phyloP scores from a whole-genome alignment of 176 grass and related monocot genomes.

The Pontederia crassipes region DNA sequence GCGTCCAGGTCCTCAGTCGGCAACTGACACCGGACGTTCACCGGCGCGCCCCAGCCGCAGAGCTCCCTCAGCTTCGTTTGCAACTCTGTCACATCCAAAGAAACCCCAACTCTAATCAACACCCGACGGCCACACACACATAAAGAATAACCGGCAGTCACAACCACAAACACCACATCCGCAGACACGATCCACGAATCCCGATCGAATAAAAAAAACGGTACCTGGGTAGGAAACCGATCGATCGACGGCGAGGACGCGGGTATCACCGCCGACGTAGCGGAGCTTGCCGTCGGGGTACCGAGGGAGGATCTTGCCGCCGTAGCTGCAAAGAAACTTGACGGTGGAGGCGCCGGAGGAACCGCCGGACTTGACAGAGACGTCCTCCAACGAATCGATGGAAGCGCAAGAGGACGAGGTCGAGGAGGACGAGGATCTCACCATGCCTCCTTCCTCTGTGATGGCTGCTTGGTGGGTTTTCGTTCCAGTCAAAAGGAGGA shows the following conservation, averaged over 20 bases:
- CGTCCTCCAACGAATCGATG: not conserved
- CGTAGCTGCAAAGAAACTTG: constrained; percentile 87
- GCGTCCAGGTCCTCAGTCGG: constrained; percentile 83
- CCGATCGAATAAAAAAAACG: not conserved
- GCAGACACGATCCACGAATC: not conserved
- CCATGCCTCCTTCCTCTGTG: not conserved
- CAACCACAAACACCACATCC: too few species aligned
- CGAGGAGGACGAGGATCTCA: not conserved
- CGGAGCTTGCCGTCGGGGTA: constrained; percentile 54
- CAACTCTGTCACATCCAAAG: constrained; percentile 31
- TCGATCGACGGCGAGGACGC: constrained; percentile 50
- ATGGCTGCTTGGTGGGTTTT: not conserved
- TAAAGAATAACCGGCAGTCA: not conserved
- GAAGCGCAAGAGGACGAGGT: not conserved
- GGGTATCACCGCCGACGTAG: constrained; percentile 66
- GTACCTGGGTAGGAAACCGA: constrained; percentile 44
- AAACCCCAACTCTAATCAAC: not conserved
- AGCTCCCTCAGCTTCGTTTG: constrained; percentile 50
- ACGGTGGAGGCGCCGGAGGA: not conserved
- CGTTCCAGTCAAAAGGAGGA: not conserved
- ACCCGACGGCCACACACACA: not conserved
- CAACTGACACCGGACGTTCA: constrained; percentile 61
- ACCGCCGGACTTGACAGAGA: not conserved
- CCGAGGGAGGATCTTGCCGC: constrained; percentile 61
- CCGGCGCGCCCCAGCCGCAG: constrained; percentile 32